Evolutionary conservation across 140 eudicot genomes (phyloP), one percentile per base, ranked within the genome.

Genomic region (Erigeron philadelphicus): DNA sequence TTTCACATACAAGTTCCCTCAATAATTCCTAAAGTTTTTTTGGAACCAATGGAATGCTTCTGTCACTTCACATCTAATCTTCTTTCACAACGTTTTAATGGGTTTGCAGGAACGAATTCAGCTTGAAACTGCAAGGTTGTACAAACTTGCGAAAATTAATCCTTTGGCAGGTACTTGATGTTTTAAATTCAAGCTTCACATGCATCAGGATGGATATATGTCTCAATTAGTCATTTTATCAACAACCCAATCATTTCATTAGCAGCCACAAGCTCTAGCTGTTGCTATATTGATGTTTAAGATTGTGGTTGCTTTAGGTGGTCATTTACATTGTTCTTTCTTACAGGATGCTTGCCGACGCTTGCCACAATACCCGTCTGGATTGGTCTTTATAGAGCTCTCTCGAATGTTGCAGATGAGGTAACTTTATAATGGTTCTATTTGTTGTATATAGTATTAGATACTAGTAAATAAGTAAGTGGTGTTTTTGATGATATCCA

Each of bases 311-410:
- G n/a, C 9, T 61, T 64, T 18, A 23, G 16, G 18, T n/a, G 10
- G 25, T 16, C 11, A 53, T 16, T 53, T n/a, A 53, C 25, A 16
- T 16, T 45, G 7, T 45, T 53, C 9, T 13, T 13, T 31, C 25
- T 42, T 50, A 65, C 88, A 94, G 97, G 98, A 69, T 94, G 97
- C 57, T 83, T 94, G 65, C 99, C 97, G 17, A 94, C 97, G 5
- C 89, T 94, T 65, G 95, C 97, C 61, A 94, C 97, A 11, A 89
- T 94, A 78, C 99, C 99, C 2, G 88, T 94, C 38, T 94, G 97
- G 99, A 94, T 94, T 77, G 97, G 97, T 55, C 95, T 94, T 16
- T 94, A 94, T 75, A 83, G 97, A 73, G 99, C 97, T 41, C 97
- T 94, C 78, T 94, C 99, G 45, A 89, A 94, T 79, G 99, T 94